Conservation (phyloP, 176 grass and related monocot genomes). For the Lolium perenne region DNA sequence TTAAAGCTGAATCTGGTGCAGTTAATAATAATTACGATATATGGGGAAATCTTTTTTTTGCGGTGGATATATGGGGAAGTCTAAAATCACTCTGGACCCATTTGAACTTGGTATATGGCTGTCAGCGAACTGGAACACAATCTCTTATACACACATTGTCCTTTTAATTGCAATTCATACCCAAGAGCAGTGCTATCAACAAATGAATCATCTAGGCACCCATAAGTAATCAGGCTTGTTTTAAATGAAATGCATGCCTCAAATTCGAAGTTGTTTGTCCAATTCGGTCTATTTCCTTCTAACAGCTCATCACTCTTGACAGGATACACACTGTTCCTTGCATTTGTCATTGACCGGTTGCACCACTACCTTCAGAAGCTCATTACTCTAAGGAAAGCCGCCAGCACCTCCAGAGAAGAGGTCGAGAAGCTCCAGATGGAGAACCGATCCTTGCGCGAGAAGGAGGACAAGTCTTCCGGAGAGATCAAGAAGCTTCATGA, state of each 20-base stretch:
- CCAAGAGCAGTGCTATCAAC: neutral
- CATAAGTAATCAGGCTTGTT: slow-evolving; percentile 12
- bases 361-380: slow-evolving; percentile 85
- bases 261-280: neutral
- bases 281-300: neutral
- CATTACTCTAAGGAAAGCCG: slow-evolving; percentile 59
- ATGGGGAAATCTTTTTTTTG: neutral
- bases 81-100: neutral
- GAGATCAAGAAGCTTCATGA: slow-evolving; percentile 67
- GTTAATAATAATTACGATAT: neutral
- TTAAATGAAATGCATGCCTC: neutral
- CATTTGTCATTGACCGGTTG: slow-evolving; percentile 76
- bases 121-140: neutral
- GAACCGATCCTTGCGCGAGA: slow-evolving; percentile 56
- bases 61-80: neutral
- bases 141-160: neutral
- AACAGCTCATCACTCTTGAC: slow-evolving; percentile 27
- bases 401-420: slow-evolving; percentile 69
- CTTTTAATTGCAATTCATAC: neutral
- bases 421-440: slow-evolving; percentile 77
- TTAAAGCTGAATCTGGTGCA: neutral
- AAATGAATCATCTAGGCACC: slow-evolving; percentile 4
- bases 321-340: slow-evolving; percentile 85
- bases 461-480: slow-evolving; percentile 56
- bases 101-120: slow-evolving; percentile 36